Conservation (phyloP, 495 filamentous ascomycete genomes). For the Tirmania nivea region DNA sequence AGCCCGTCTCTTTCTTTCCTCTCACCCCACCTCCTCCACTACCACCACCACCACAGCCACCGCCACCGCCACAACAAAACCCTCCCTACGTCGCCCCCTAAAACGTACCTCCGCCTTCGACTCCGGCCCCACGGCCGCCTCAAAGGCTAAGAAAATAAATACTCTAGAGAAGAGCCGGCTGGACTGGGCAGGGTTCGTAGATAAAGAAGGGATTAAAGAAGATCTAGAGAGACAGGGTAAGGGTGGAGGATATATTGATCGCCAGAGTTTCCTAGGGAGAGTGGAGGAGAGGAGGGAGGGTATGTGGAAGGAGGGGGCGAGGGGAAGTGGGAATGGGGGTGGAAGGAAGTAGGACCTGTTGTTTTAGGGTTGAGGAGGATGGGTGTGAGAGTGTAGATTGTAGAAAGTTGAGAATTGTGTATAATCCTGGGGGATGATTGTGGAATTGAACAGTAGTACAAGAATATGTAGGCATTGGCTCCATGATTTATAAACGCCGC, state of each 20-base stretch:
- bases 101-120: slow-evolving; percentile 65
- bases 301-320: slow-evolving; percentile 10
- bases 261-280: slow-evolving; percentile 75
- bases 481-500: too few relatives aligned
- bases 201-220: slow-evolving; percentile 75
- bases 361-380: too few relatives aligned
- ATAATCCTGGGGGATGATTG: too few relatives aligned
- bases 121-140: slow-evolving; percentile 30
- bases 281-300: slow-evolving; percentile 51
- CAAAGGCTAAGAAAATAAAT: slow-evolving; percentile 65
- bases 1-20: slow-evolving; percentile 51
- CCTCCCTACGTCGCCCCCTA: slow-evolving; percentile 36
- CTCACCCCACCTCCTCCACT: slow-evolving; percentile 25
- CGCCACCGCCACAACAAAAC: slow-evolving; percentile 12
- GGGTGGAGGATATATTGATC: slow-evolving; percentile 57
- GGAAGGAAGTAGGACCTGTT: not conserved
- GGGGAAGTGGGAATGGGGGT: not conserved
- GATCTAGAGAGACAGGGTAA: slow-evolving; percentile 70
- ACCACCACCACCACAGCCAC: slow-evolving; percentile 15
- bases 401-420: too few relatives aligned
- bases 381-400: too few relatives aligned
- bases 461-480: too few relatives aligned
- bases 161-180: slow-evolving; percentile 86
- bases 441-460: too few relatives aligned
- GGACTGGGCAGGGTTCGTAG: slow-evolving; percentile 90